phyloP scores from a whole-genome alignment of 768 basidiomycete genomes.

The Xanthoconium stramineum region DNA sequence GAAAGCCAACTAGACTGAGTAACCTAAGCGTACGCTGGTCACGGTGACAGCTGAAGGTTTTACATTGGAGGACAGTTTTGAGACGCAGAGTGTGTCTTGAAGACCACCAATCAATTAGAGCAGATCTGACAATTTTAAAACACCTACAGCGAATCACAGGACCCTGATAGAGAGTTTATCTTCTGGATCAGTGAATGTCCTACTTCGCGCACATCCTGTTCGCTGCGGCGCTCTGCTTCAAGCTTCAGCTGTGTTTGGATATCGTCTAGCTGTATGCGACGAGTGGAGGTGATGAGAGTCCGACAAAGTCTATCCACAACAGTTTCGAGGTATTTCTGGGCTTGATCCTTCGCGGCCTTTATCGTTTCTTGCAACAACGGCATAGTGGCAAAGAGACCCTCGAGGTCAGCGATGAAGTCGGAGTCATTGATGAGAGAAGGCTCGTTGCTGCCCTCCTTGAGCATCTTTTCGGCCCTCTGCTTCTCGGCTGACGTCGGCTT shows the following conservation, averaged over 20 bases:
- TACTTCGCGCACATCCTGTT: slow-evolving; percentile 15
- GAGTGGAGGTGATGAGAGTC: slow-evolving; percentile 5
- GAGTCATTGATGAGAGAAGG: slow-evolving; percentile 19
- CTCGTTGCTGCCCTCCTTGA: slow-evolving; percentile 22
- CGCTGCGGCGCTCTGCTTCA: slow-evolving; percentile 11
- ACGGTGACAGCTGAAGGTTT: not conserved
- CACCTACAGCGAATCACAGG: slow-evolving; percentile 17
- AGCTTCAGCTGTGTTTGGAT: slow-evolving; percentile 8
- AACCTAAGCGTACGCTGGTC: slow-evolving; percentile 4
- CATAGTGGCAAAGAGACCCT: slow-evolving; percentile 5
- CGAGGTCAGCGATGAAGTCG: slow-evolving; percentile 24
- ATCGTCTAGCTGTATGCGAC: slow-evolving; percentile 19
- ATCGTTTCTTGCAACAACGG: slow-evolving; percentile 19
- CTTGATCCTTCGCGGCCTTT: slow-evolving; percentile 11
- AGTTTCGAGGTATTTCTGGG: slow-evolving; percentile 16
- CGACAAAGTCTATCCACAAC: slow-evolving; percentile 21
- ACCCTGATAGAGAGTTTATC: slow-evolving; percentile 17
- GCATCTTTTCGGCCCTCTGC: slow-evolving; percentile 15
- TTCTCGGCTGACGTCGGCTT: slow-evolving; percentile 14
- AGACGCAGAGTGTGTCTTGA: slow-evolving; percentile 19
- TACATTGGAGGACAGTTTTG: slow-evolving; percentile 1
- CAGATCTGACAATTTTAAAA: not conserved
- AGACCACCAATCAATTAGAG: not conserved
- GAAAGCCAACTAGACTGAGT: not conserved
- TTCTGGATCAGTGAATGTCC: slow-evolving; percentile 15